Percentiles rank a stretch among this genome's conserved stretches.
Evolutionary conservation across 352 stramenopile genomes (phyloP).

Genomic region (Phytophthora europaea): DNA sequence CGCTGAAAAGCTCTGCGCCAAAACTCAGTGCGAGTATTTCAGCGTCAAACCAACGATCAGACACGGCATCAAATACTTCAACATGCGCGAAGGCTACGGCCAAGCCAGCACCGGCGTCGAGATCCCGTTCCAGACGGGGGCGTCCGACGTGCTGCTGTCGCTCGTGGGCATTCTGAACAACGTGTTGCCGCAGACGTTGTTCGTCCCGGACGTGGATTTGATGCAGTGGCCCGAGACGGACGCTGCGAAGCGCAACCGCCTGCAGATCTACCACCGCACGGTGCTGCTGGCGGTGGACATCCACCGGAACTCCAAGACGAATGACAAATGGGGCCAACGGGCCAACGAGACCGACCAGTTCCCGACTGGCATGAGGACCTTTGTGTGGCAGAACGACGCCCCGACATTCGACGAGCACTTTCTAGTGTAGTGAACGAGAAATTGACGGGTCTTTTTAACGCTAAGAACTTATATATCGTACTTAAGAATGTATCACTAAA

Average conservation of each 20-base stretch:
- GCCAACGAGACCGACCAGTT: conserved; percentile 4
- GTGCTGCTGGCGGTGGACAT: conserved; percentile 57
- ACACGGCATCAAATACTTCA: conserved; percentile 65
- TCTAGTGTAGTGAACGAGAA: too few species aligned
- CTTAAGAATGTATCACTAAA: background rate
- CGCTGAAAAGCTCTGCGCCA: conserved; percentile 50
- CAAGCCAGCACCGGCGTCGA: conserved; percentile 32
- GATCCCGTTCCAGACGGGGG: conserved; percentile 61
- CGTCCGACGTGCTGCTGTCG: conserved; percentile 59
- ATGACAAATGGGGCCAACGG: conserved; percentile 39
- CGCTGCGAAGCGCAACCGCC: conserved; percentile 38
- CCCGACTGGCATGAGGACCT: conserved; percentile 23
- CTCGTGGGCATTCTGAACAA: conserved; percentile 68
- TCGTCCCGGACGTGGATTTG: conserved; percentile 41
- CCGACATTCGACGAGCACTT: background rate
- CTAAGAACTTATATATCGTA: background rate
- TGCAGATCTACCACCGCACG: conserved; percentile 60
- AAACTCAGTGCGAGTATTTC: conserved; percentile 61
- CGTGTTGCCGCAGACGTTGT: conserved; percentile 50
- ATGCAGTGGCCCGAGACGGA: conserved; percentile 38
- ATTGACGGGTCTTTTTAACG: too few species aligned
- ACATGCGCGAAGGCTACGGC: conserved; percentile 70
- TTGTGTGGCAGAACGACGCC: conserved; percentile 17
- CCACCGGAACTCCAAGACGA: conserved; percentile 51
- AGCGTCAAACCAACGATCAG: conserved; percentile 64